Evolutionary conservation across 805 yeast genomes (phyloP), one percentile per base, ranked within the genome.

Genomic region (Kazachstania taianensis): DNA sequence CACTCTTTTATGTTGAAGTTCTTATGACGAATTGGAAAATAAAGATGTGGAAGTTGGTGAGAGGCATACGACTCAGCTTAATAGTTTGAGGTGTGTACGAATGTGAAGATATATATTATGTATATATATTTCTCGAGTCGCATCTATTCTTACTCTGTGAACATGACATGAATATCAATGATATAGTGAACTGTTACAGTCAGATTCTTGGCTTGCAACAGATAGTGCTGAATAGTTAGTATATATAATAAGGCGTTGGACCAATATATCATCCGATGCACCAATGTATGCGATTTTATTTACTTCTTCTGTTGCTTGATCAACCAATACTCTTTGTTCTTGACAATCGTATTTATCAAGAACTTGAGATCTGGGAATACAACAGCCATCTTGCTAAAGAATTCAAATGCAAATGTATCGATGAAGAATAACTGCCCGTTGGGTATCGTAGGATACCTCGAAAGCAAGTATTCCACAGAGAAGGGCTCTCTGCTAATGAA

Each of bases 361-460:
- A 73, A 83, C 32, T 57, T 50, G 45, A 80, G 65, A 37, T 73
- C 73, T 2, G 85, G 86, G 22, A 84, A 65, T 8, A 72, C 67
- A 19, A 65, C 66, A 16, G 73, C 69, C 16, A 85, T 71, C 45
- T 75, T 78, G 30, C 62, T 59, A 59, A 89, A 89, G 53, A 86
- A 73, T 37, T 77, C 78, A 41, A 65, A 73, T 4, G 95, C 96
- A 66, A 83, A 87, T 13, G 83, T 70, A 48, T 73, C 68, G 40
- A 86, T 85, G 65, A 87, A 87, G 52, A 83, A 84, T 22, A 83
- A 58, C 61, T 87, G 96, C 13, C 87, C 83, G 43, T 70, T 68
- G 22, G 77, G 76, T 25, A 86, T 63, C 10, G 50, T 42, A 7
- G 79, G 76, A 36, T 68, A 69, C 30, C 55, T 45, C 6, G 46